Evolutionary conservation across 805 yeast genomes (phyloP).

Genomic region (Starmerella stigmatis): DNA sequence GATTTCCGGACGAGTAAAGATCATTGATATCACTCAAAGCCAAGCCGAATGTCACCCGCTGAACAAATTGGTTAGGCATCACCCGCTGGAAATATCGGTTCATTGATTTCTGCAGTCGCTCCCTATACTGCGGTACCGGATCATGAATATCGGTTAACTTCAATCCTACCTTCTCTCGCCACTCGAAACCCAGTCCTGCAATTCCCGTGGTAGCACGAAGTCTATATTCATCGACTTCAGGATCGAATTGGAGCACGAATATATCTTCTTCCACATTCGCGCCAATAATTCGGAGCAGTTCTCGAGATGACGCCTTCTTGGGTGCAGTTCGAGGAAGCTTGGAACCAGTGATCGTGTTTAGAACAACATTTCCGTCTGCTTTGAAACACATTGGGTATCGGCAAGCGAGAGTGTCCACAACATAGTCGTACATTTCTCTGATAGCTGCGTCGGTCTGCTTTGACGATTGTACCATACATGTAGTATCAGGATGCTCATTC

Average conservation of each 20-base stretch:
- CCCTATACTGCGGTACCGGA: conserved; percentile 61
- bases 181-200: conserved; percentile 68
- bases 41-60: conserved; percentile 59
- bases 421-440: conserved; percentile 40
- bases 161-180: conserved; percentile 41
- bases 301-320: conserved; percentile 1
- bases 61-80: conserved; percentile 45
- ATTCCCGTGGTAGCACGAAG: conserved; percentile 48
- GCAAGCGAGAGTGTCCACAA: conserved; percentile 33
- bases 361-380: conserved; percentile 11
- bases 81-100: conserved; percentile 52
- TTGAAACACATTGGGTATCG: conserved; percentile 47
- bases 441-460: conserved; percentile 28
- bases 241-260: conserved; percentile 44
- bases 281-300: conserved; percentile 9
- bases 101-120: conserved; percentile 53
- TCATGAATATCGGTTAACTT: conserved; percentile 53
- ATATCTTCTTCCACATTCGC: conserved; percentile 53
- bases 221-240: conserved; percentile 33
- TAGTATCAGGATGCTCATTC: conserved; percentile 15
- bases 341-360: conserved; percentile 18
- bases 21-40: conserved; percentile 11
- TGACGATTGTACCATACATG: conserved; percentile 10
- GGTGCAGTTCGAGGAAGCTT: conserved; percentile 8
- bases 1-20: conserved; percentile 13